Evolutionary conservation across 768 basidiomycete genomes (phyloP).

Genomic region (Tylopilus sp.): DNA sequence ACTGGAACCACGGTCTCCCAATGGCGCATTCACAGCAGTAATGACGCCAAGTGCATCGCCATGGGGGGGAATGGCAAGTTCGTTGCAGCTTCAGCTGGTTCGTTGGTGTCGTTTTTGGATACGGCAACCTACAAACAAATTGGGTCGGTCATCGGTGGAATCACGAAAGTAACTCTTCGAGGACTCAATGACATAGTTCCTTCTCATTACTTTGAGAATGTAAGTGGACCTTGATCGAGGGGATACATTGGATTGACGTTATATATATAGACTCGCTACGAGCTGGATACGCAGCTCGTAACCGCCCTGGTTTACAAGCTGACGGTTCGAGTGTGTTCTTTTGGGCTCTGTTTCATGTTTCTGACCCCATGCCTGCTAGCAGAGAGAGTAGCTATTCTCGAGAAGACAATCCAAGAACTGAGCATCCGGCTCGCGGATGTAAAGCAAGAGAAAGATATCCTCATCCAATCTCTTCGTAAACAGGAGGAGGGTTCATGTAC

Average conservation of each 20-base stretch:
- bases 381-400: neutral
- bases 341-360: neutral
- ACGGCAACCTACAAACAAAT: neutral
- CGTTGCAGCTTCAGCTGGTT: constrained; percentile 1
- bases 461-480: neutral
- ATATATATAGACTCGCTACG: neutral
- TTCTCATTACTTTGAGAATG: neutral
- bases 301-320: neutral
- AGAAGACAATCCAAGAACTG: neutral
- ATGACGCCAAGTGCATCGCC: neutral
- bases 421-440: neutral
- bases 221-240: neutral
- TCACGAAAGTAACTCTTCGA: neutral
- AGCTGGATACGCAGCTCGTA: neutral
- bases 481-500: neutral
- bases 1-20: neutral
- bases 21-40: neutral
- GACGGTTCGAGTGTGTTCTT: neutral
- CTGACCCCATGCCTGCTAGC: neutral
- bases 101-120: constrained; percentile 13
- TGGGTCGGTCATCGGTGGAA: constrained; percentile 1
- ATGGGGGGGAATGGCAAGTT: neutral
- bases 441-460: neutral
- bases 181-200: neutral
- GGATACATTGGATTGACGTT: neutral